Evolutionary conservation across 345 rosid species (phyloP), one percentile per base, ranked within the genome.

Genomic region (Pistacia vera): DNA sequence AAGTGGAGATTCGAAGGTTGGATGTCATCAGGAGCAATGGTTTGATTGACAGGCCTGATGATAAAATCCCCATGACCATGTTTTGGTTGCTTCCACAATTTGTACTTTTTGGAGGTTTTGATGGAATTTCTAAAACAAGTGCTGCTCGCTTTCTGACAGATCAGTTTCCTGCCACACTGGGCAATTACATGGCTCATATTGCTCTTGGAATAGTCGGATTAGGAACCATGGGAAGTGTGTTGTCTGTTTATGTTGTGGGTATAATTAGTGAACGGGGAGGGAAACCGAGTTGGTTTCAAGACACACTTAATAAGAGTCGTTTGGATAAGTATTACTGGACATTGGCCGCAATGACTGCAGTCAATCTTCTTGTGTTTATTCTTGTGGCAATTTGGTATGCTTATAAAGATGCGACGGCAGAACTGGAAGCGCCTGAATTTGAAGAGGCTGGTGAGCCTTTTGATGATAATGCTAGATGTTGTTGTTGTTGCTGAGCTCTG

Each of bases 301-400:
- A 81, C 25, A 84, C 84, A 0, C 41, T 85, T 30, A 84, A 84
- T 41, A 73, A 64, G 52, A 84, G 89, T 59, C 72, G 85, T 10
- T 72, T 83, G 56, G 86, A 85, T 78, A 48, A 84, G 10, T 88
- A 74, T 69, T 88, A 82, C 33, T 80, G 87, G 91, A 66, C 75
- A 2, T 57, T 87, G 57, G 64, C 84, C 1, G 71, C 44, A 4
- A 51, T 85, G 36, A 33, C 81, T 41, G 67, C 74, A 14, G 65
- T 79, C 11, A 87, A 80, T 68, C 76, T 86, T 63, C 52, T 73
- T 52, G 36, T 82, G 36, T 84, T 73, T 44, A 46, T 80, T 59
- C 48, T 70, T 33, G 77, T 78, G 61, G 76, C 86, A 16, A 14
- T 36, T n/a, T 70, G 66, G 66, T 76, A 58, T 60, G 58, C 52